Base-by-base conservation (phyloP, 345 rosid genomes). In the Lepidium aucheri region DNA sequence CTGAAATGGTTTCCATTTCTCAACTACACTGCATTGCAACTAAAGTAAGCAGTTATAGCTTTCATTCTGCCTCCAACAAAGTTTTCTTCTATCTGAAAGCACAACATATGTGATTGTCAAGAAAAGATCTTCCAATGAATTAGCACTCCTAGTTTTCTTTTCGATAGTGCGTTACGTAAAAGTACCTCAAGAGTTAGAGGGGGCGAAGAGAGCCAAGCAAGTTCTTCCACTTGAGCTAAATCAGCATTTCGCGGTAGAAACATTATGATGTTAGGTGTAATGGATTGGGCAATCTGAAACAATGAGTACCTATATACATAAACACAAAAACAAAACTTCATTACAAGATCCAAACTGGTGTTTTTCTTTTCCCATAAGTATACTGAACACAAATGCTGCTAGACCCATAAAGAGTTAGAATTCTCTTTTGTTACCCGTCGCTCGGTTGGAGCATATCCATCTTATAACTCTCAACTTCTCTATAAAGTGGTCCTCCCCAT, bases 401-500 rank as follows among this genome's bases (percentile, higher is more conserved):
- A n/a, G n/a, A n/a, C n/a, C n/a, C n/a, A n/a, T n/a, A 12, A 18
- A 11, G n/a, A 35, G 9, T 6, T 3, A 35, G 9, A 15, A 15
- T 17, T 30, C 36, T 10, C 10, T 3, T 12, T 1, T 54, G 36
- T 67, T 78, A 81, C 83, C 83, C 78, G 5, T 77, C 78, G 73
- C 20, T 74, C 4, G 82, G 86, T 74, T 65, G 60, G 11, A 82
- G 74, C 75, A 82, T 62, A 66, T 78, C 74, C 70, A 80, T 53
- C 41, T 45, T 75, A 42, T 58, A 82, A 52, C 49, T 76, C 74
- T 70, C 70, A 32, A 68, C 40, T 50, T 61, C 40, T 51, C 30
- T 80, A 60, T 80, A 82, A 33, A 73, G 72, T 18, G 86, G 82
- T 39, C 81, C 82, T 53, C 86, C 81, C 84, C 82, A 82, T 16